phyloP scores from a whole-genome alignment of 805 yeast genomes.

The Metschnikowia drakensbergensis region DNA sequence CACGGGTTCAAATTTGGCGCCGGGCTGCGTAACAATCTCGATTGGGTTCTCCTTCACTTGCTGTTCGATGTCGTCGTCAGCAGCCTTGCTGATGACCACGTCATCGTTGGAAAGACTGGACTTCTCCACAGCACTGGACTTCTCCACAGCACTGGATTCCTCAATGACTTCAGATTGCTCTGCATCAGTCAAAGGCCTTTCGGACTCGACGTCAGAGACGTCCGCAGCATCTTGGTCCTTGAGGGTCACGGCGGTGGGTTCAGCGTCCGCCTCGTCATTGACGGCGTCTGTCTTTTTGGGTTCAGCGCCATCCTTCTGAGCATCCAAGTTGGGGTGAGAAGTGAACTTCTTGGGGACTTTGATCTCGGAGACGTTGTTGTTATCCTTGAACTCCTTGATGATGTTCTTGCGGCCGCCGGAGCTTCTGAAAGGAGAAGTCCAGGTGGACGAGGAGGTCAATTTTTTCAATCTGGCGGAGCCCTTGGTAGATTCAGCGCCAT shows the following conservation, averaged over 20 bases:
- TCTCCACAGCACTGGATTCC: neutral
- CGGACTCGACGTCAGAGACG: constrained; percentile 5
- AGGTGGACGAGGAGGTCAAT: constrained; percentile 26
- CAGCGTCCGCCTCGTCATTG: neutral
- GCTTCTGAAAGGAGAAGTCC: constrained; percentile 43
- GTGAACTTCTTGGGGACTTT: constrained; percentile 40
- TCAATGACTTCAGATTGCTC: constrained; percentile 1
- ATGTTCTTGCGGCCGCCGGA: constrained; percentile 27
- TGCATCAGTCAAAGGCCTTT: constrained; percentile 12
- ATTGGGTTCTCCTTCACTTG: constrained; percentile 30
- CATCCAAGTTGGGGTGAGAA: constrained; percentile 37
- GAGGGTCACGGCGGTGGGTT: neutral
- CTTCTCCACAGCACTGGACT: neutral
- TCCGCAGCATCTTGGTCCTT: neutral
- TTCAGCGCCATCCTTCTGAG: constrained; percentile 15
- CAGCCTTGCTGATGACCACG: constrained; percentile 4
- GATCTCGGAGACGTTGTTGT: constrained; percentile 30
- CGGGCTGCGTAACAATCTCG: constrained; percentile 33
- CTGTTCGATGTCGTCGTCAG: constrained; percentile 29
- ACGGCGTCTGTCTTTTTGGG: constrained; percentile 1
- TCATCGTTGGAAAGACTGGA: neutral
- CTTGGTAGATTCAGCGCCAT: constrained; percentile 10
- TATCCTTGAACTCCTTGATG: constrained; percentile 32
- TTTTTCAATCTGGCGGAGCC: constrained; percentile 18
- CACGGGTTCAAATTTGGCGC: constrained; percentile 33